Base-by-base conservation (phyloP, 2,329 filamentous ascomycete species). In the Apiospora saccharicola region DNA sequence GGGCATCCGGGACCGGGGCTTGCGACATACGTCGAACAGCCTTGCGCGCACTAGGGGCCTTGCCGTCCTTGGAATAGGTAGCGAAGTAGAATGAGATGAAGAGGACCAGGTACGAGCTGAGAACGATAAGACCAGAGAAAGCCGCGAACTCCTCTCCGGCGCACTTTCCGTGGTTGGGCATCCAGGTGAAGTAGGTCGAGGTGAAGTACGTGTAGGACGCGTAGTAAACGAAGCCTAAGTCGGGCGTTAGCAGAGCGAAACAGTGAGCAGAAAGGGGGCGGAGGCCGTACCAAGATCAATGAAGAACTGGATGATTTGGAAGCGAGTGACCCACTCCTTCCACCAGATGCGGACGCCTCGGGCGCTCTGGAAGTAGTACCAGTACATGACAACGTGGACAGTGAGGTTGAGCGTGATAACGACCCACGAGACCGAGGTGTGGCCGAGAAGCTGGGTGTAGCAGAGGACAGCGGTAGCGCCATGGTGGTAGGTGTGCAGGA, bases 311-410 rank as follows among this genome's bases (percentile, higher is more conserved):
- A 94, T 91, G 84, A 98, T 98, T 86, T 98, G 96, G 81, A 98
- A 93, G 81, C 95, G 94, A 78, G 96, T 98, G 82, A 98, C 97
- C 93, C 96, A 98, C 86, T 98, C 94, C 93, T 98, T 98, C 96
- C 96, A 98, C 95, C 95, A 98, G 85, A 98, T 96, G 80, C 92
- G 92, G 84, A 98, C 91, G 78, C 96, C 96, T 78, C 96, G 95
- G 71, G 96, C 95, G 81, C 94, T 96, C 89, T 98, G 96, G 92
- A 98, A 98, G 90, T 98, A 98, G 91, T 98, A 98, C 95, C 95
- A 98, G 92, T 98, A 98, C 96, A 98, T 98, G 82, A 98, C 93
- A 73, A 98, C 96, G 86, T 98, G 96, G 71, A 98, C 96, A 75
- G 90, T 91, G 81, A 98, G 86, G 89, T 98, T 98, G 79, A 98